A percentile compares a stretch with the other conserved stretches of the same genome.
Conservation (phyloP, 257 asterid genomes). For the Buddleja alternifolia region DNA sequence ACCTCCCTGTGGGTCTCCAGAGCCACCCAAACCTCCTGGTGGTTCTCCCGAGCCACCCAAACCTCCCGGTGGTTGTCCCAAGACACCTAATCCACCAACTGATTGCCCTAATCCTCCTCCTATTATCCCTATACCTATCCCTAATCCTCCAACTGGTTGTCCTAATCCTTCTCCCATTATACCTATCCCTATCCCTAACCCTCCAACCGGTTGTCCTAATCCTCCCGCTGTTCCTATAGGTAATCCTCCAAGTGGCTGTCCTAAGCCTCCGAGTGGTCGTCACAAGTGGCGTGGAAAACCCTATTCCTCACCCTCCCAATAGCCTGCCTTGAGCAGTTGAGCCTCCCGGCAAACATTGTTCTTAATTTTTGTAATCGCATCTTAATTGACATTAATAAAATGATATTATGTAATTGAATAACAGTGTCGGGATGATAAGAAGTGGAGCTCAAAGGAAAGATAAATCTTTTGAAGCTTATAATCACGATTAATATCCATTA, state of each 20-base stretch:
- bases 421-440: no score
- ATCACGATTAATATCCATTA: background rate
- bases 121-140: background rate
- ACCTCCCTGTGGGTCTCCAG: background rate
- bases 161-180: background rate
- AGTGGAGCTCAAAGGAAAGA: no score
- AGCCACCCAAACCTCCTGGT: background rate
- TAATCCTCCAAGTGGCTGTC: background rate
- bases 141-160: background rate
- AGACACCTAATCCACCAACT: background rate
- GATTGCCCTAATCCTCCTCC: background rate
- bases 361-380: no score
- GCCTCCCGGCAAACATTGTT: no score
- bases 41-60: background rate
- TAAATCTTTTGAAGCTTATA: no score
- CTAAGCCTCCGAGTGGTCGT: background rate
- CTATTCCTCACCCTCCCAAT: background rate
- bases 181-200: background rate
- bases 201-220: slow-evolving; percentile 3
- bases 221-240: background rate
- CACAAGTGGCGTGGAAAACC: background rate
- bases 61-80: background rate
- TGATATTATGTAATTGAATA: no score
- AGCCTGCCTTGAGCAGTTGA: no score
- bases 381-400: no score